Evolutionary conservation across 1,139 yeast genomes (phyloP).

Genomic region (Saccharomycopsis phalli): DNA sequence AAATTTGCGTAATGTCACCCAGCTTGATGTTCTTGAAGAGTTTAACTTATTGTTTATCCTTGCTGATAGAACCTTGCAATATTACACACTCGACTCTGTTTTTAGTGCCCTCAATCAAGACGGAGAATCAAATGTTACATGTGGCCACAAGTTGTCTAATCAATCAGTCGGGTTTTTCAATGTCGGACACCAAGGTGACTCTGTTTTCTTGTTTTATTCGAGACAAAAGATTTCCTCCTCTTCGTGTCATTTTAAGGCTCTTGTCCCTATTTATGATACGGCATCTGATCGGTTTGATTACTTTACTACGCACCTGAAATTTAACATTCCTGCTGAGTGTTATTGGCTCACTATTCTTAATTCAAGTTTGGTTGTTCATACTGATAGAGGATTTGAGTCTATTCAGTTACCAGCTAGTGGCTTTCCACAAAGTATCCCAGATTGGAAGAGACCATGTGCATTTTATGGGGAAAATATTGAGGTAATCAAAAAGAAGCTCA

Average conservation of each 20-base stretch:
- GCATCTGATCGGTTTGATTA: conserved; percentile 40
- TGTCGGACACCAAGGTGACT: conserved; percentile 52
- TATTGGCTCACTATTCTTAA: conserved; percentile 50
- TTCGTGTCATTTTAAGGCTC: conserved; percentile 38
- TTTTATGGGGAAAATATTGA: conserved; percentile 26
- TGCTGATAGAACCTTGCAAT: conserved; percentile 49
- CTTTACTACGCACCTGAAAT: conserved; percentile 41
- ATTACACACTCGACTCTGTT: conserved; percentile 45
- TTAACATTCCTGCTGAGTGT: conserved; percentile 46
- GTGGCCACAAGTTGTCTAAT: conserved; percentile 29
- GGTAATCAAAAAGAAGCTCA: conserved; percentile 30
- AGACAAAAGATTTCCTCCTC: conserved; percentile 33
- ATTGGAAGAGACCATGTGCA: conserved; percentile 23
- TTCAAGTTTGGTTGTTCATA: conserved; percentile 56
- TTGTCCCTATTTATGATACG: conserved; percentile 42
- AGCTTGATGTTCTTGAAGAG: conserved; percentile 50
- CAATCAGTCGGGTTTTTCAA: conserved; percentile 45
- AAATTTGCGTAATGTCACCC: conserved; percentile 45
- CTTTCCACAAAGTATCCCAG: conserved; percentile 51
- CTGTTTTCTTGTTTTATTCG: conserved; percentile 48
- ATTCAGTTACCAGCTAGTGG: too few relatives aligned
- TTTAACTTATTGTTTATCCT: conserved; percentile 52
- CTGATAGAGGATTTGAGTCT: conserved; percentile 63
- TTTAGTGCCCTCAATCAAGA: conserved; percentile 25
- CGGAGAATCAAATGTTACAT: conserved; percentile 25